phyloP scores from a whole-genome alignment of 2,329 filamentous ascomycete genomes.

The Aspergillus quadrilineatus region DNA sequence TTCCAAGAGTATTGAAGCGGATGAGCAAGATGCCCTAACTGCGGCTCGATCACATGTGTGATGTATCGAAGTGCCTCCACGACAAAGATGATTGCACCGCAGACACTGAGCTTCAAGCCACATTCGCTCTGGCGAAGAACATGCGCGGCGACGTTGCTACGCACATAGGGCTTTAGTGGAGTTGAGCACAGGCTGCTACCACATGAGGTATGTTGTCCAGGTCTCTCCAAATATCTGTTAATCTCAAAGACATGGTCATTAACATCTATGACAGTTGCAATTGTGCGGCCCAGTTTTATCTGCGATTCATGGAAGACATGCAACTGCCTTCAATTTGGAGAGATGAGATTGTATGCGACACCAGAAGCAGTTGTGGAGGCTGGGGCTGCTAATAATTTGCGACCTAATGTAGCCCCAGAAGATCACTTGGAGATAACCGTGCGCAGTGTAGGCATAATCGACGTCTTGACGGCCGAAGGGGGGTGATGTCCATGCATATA shows the following conservation, averaged over 20 bases:
- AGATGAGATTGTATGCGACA: not conserved
- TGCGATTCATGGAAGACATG: constrained; percentile 10
- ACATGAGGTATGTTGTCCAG: constrained; percentile 7
- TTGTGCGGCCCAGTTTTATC: constrained; percentile 9
- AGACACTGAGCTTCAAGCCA: constrained; percentile 5
- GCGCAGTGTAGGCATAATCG: not conserved
- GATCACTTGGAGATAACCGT: not conserved
- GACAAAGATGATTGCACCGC: not conserved
- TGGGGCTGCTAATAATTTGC: not conserved
- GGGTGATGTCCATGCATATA: not conserved
- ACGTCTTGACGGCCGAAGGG: not conserved
- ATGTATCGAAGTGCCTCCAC: constrained; percentile 3
- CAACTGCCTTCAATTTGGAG: not conserved
- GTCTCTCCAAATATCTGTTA: not conserved
- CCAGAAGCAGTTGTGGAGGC: not conserved
- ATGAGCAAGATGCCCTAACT: not conserved
- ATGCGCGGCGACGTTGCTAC: constrained; percentile 6
- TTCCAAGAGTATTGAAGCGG: not conserved
- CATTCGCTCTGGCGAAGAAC: not conserved
- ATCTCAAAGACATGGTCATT: not conserved
- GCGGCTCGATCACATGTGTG: not conserved
- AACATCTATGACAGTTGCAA: constrained; percentile 1
- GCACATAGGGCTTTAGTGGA: constrained; percentile 3
- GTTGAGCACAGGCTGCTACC: constrained; percentile 5
- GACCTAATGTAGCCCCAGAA: not conserved